A percentile compares a stretch with the other conserved stretches of the same genome.
These are phyloP conservation scores for Aspergillus sp. DNA, from an alignment of 2,329 filamentous ascomycete genomes.

Conservation along the genomic window DNA sequence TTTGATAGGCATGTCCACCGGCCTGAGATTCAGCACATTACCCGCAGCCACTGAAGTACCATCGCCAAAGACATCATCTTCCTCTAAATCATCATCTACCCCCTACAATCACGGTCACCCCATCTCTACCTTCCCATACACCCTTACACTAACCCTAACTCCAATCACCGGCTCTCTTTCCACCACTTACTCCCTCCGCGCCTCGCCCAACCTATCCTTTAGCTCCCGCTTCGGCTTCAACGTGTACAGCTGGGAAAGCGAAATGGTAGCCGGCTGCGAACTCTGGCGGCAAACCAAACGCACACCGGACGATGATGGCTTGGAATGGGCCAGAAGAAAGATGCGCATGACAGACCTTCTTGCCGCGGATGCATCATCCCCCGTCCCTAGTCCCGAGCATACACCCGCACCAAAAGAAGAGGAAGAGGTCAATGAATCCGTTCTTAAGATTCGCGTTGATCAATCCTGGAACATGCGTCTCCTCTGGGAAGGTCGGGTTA, in stretches of 20 bases:
- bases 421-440: constrained; percentile 70
- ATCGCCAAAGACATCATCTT: constrained; percentile 10
- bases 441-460: constrained; percentile 84
- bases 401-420: constrained; percentile 20
- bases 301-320: constrained; percentile 28
- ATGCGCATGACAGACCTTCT: constrained; percentile 25
- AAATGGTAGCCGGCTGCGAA: constrained; percentile 87
- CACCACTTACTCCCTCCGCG: constrained; percentile 86
- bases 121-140: constrained; percentile 77
- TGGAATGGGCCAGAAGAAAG: constrained; percentile 37
- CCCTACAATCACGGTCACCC: constrained; percentile 21
- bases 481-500: constrained; percentile 88
- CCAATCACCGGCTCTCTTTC: constrained; percentile 91
- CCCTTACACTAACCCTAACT: constrained; percentile 87
- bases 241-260: constrained; percentile 95
- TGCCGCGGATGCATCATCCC: constrained; percentile 8
- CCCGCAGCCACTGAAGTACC: constrained; percentile 45
- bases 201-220: constrained; percentile 74
- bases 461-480: constrained; percentile 82
- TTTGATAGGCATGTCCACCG: constrained; percentile 83
- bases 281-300: constrained; percentile 65
- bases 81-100: constrained; percentile 16
- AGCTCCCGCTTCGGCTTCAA: constrained; percentile 96
- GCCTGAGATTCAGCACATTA: constrained; percentile 82
- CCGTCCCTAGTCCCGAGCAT: constrained; percentile 7